Conservation (phyloP, 2,329 filamentous ascomycete genomes). For the Fusarium sulawesiense region DNA sequence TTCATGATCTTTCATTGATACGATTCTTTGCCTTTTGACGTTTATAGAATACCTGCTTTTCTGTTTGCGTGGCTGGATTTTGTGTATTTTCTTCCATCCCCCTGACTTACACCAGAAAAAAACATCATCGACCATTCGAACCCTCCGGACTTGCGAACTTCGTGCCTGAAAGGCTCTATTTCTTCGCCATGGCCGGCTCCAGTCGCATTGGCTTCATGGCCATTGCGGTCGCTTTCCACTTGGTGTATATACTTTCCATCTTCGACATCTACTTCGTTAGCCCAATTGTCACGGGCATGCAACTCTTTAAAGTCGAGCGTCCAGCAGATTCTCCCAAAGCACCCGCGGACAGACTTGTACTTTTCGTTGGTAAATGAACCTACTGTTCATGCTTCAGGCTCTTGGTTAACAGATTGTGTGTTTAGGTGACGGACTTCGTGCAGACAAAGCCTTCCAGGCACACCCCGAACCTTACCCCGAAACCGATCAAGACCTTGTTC, state of each 20-base stretch:
- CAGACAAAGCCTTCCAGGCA: constrained; percentile 96
- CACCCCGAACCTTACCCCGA: constrained; percentile 86
- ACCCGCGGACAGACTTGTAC: constrained; percentile 88
- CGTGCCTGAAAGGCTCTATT: background rate
- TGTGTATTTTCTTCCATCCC: constrained; percentile 12
- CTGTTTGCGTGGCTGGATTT: constrained; percentile 1
- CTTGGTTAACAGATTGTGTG: constrained; percentile 17
- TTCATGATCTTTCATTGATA: background rate
- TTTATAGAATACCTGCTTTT: constrained; percentile 23
- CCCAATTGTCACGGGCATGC: constrained; percentile 96
- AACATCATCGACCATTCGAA: constrained; percentile 7
- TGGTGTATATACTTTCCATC: constrained; percentile 94
- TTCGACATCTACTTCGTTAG: constrained; percentile 99
- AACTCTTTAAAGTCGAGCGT: constrained; percentile 77
- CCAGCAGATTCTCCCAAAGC: constrained; percentile 66
- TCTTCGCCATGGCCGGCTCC: constrained; percentile 62
- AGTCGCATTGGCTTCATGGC: constrained; percentile 84
- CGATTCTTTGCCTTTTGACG: background rate
- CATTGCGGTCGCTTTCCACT: constrained; percentile 90
- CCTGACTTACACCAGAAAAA: constrained; percentile 35
- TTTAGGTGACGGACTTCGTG: constrained; percentile 87
- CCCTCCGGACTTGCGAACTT: background rate
- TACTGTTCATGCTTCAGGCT: background rate
- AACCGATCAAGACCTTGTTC: constrained; percentile 71
- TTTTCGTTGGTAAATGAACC: constrained; percentile 84